Conservation (phyloP, 2,329 filamentous ascomycete genomes). For the Ophiostoma novo-ulmi region DNA sequence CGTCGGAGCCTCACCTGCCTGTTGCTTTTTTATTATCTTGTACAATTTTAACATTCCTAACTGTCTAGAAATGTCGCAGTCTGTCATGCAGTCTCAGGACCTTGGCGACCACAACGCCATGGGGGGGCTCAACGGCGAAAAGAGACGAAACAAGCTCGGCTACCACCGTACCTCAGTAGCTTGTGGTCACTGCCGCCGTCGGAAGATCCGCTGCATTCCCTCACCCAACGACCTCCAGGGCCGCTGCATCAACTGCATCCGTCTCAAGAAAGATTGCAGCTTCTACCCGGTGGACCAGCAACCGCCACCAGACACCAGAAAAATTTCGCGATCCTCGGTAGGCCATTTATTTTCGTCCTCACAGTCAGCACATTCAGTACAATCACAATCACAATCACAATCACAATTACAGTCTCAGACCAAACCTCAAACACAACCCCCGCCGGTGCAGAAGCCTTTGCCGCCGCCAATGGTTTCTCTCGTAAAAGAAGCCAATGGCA, state of each 20-base stretch:
- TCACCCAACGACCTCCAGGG: constrained; percentile 66
- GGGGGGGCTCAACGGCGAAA: constrained; percentile 36
- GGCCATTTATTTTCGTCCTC: constrained; percentile 27
- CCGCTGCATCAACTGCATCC: constrained; percentile 87
- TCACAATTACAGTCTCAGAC: background rate
- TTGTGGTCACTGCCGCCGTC: constrained; percentile 84
- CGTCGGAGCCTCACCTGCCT: background rate
- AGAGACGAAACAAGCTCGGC: constrained; percentile 79
- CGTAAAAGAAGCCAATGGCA: constrained; percentile 36
- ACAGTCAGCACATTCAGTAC: background rate
- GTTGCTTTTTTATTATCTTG: background rate
- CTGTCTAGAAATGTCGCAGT: background rate
- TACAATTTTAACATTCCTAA: background rate
- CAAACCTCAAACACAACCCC: background rate
- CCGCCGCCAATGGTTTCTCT: constrained; percentile 38
- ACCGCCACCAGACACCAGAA: constrained; percentile 46
- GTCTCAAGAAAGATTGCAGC: constrained; percentile 88
- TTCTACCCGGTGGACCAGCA: constrained; percentile 85
- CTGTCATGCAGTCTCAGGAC: background rate
- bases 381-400: background rate
- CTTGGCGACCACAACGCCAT: constrained; percentile 30
- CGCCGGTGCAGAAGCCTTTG: constrained; percentile 34
- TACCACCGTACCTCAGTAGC: constrained; percentile 94
- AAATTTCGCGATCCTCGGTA: constrained; percentile 40
- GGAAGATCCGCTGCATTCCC: constrained; percentile 88